Evolutionary conservation across 2,329 filamentous ascomycete genomes (phyloP), one percentile per base, ranked within the genome.

Genomic region (Pseudomassariella vexata): DNA sequence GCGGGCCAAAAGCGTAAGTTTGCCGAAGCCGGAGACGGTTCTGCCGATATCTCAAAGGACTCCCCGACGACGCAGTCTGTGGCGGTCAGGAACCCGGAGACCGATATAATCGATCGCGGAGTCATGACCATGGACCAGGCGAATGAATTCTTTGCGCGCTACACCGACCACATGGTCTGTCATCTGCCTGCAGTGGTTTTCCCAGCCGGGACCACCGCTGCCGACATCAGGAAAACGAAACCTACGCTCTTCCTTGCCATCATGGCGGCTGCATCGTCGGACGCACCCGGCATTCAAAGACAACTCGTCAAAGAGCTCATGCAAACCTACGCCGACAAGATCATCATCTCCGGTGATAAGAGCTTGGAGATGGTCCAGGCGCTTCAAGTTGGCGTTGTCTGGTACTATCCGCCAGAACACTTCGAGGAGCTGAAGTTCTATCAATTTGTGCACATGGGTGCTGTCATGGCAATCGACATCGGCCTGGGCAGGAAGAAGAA

Each of bases 341-440:
- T 90, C 24, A 73, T 92, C 44, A 65, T 87, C 19, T 73, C 75
- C 6, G 86, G 85, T 9, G 79, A 87, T 46, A 94, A 94, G 64
- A 85, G 76, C 21, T 60, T 95, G 12, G 88, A 94, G 55, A 65
- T 94, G 6, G 76, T 94, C 7, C 88, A 95, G 59, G 76, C 85
- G 2, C 62, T 94, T 24, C 72, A 85, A 36, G 65, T 94, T 4
- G 69, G 77, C 6, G 77, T 81, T n/a, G 73, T 88, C 14, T 94
- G 87, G 85, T 94, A 94, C 55, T 79, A 79, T 54, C 85, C 86
- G 11, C 87, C 87, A 0, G 80, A 90, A 44, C 74, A 84, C 46
- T 85, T 85, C 37, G 85, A 94, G 49, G 83, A 92, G 59, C 76
- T 90, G 49, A 92, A 92, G 52, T 94, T 92, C 55, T 94, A 92